These are phyloP conservation scores for Vigna mungo DNA, from an alignment of 306 rosid genomes.

Conservation along the genomic window DNA sequence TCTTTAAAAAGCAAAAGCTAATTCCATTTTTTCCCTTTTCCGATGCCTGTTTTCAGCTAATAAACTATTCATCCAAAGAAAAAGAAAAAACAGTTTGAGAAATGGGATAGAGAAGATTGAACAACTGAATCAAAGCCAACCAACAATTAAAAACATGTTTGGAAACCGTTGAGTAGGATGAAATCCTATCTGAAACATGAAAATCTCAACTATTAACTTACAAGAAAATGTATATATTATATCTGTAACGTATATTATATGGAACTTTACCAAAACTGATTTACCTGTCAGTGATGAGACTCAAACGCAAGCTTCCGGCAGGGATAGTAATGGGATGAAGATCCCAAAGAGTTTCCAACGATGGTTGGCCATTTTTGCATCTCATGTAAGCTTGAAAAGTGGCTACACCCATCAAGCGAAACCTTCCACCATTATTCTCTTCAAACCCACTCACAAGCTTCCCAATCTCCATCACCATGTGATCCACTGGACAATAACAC, in stretches of 20 bases:
- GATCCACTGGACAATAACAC: slow-evolving; percentile 78
- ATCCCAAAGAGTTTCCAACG: slow-evolving; percentile 77
- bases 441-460: slow-evolving; percentile 63
- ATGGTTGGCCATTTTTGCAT: slow-evolving; percentile 78
- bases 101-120: slow-evolving; percentile 32
- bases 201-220: not conserved
- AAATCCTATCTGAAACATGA: not conserved
- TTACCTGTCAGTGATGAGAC: slow-evolving; percentile 84
- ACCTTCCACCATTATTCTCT: slow-evolving; percentile 53
- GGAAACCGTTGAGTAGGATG: not conserved
- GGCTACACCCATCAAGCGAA: slow-evolving; percentile 88
- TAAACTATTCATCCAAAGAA: slow-evolving; percentile 31
- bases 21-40: slow-evolving; percentile 26
- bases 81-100: slow-evolving; percentile 20
- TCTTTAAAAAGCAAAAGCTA: slow-evolving; percentile 42
- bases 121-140: slow-evolving; percentile 36
- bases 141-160: not conserved
- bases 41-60: slow-evolving; percentile 16
- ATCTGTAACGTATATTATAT: not conserved
- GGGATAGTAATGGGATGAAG: slow-evolving; percentile 92
- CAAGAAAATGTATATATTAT: not conserved
- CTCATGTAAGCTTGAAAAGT: slow-evolving; percentile 85
- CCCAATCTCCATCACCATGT: slow-evolving; percentile 84
- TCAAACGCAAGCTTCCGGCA: slow-evolving; percentile 72
- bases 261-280: slow-evolving; percentile 50